Evolutionary conservation across 139 green algal genomes (phyloP), one percentile per base, ranked within the genome.

Genomic region (Chlamydomonas sp.): DNA sequence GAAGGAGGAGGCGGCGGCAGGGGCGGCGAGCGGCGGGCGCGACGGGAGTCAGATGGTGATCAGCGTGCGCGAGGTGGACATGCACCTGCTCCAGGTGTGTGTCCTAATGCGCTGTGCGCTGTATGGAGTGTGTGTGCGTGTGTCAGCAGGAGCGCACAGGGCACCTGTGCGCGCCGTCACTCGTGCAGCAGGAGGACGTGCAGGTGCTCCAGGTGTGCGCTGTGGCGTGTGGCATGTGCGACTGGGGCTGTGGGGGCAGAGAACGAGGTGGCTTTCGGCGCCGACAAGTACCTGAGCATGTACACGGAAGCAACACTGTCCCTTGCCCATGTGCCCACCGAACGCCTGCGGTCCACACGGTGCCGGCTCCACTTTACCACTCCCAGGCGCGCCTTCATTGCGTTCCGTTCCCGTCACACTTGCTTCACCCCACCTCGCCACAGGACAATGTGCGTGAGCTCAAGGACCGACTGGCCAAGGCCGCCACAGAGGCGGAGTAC

Each of bases 401-500:
- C 31, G 31, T 49, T 49, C 31, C 31, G 31, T 49, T 49, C 31
- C 31, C 31, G 31, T 49, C 31, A 49, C 31, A 49, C 31, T 49
- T 49, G 31, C 31, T 49, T 49, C 31, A 49, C 31, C 31, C 15
- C 31, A 15, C 14, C 49, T 0, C 4, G 20, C 72, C 62, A 2
- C 31, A 87, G 83, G 83, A 88, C 63, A 80, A 79, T 31, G 59
- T 80, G 4, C 72, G 83, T 16, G 89, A 92, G 89, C 62, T 89
- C 12, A 84, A 84, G 68, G 89, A 92, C 75, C 84, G 88, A 59
- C 85, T 92, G 79, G 78, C 79, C 7, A 92, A 92, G 79, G 80
- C 80, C 12, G 84, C 89, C 49, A 88, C 79, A 12, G 75, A 85
- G 57, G 74, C 89, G 2, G 89, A 92, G 57, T 92, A 92, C 89